phyloP scores from a whole-genome alignment of 768 basidiomycete species.

The Krasilnikovozyma curviuscula region DNA sequence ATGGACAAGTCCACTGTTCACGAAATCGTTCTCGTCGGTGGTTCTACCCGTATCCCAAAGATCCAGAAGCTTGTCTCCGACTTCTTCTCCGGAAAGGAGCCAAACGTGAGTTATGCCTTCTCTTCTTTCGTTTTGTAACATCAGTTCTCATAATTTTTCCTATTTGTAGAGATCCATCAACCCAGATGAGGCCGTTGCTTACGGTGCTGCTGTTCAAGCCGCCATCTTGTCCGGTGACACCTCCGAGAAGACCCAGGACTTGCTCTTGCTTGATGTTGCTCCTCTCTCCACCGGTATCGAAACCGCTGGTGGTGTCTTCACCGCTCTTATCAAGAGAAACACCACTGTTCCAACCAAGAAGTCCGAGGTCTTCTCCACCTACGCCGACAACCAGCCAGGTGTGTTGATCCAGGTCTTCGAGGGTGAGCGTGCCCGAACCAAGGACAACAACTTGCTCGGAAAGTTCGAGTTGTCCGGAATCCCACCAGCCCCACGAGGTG shows the following conservation, averaged over 20 bases:
- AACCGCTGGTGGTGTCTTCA: conserved; percentile 98
- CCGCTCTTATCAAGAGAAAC: conserved; percentile 49
- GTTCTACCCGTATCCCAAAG: conserved; percentile 94
- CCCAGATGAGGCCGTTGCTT: conserved; percentile 98
- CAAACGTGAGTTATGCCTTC: no score
- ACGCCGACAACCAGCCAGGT: conserved; percentile 28
- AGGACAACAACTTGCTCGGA: conserved; percentile 95
- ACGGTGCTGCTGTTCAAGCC: conserved; percentile 36
- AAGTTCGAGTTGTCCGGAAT: conserved; percentile 96
- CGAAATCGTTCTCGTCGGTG: conserved; percentile 83
- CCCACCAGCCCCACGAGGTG: conserved; percentile 89
- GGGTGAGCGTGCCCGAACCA: conserved; percentile 92
- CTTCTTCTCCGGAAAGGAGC: conserved; percentile 62
- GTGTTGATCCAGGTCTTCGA: conserved; percentile 35
- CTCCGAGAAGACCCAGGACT: conserved; percentile 31
- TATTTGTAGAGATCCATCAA: conserved; percentile 79
- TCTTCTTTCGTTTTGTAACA: no score
- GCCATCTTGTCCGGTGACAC: background rate
- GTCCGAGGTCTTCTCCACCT: conserved; percentile 28
- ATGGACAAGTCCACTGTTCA: conserved; percentile 88
- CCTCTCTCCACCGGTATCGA: conserved; percentile 74
- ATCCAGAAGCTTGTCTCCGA: conserved; percentile 93
- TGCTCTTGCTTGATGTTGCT: background rate
- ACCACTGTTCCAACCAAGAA: conserved; percentile 21
- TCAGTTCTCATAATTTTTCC: background rate